Evolutionary conservation across 371 early-diverging fungal species (phyloP), one percentile per base, ranked within the genome.

Genomic region (Haplosporangium sp.): DNA sequence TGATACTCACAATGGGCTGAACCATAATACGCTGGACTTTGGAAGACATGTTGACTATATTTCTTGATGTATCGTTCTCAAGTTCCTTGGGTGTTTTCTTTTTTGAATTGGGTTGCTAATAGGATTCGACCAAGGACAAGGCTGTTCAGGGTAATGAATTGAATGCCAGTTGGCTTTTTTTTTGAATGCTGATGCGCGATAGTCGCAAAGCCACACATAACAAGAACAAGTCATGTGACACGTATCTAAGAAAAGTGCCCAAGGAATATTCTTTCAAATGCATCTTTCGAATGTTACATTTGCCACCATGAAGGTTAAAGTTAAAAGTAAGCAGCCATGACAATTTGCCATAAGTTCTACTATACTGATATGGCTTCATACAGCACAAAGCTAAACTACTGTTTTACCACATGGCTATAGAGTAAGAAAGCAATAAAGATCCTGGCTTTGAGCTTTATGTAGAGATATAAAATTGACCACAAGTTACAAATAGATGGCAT

Each of bases 1-100:
- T 45, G n/a, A 19, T 27, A 86, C 90, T 84, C 88, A 93, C 93
- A 88, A 97, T 97, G 88, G 98, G 98, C 87, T 96, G 96, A 73
- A 97, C 96, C 96, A 97, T 96, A 87, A 96, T 92, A 89, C 95
- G 95, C 82, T 96, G 96, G 48, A 96, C 95, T 86, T 94, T 94
- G 59, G 92, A 88, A 68, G 95, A 89, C 93, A 93, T 94, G 68
- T 71, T 67, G 77, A 58, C 20, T 72, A 65, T 76, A 13, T 45
- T 34, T 45, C 48, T 47, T 17, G 48, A n/a, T 48, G 56, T 56
- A 11, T 56, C 56, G 56, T 56, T 19, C 27, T 34, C 10, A 20
- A 13, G 10, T 20, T 37, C 56, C 27, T 13, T 19, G 56, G 6
- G 56, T 56, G 56, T 56, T 3, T 27, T 27, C 27, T 27, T 27